These are phyloP conservation scores for Termitomyces sp. DNA, from an alignment of 768 basidiomycete genomes.

Conservation along the genomic window DNA sequence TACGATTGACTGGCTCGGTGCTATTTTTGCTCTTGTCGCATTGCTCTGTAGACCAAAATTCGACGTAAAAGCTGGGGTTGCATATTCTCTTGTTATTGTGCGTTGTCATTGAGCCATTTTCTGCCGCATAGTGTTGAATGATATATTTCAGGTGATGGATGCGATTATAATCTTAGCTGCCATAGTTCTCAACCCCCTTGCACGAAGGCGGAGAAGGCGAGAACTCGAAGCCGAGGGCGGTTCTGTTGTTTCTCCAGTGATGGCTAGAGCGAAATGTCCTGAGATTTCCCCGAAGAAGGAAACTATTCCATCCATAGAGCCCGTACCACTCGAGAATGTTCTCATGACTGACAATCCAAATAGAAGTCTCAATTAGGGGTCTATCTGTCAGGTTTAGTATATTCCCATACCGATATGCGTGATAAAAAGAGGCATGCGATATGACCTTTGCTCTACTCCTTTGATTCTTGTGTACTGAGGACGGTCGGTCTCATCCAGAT, in stretches of 20 bases:
- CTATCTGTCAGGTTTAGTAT: too few relatives aligned
- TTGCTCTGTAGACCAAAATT: slow-evolving; percentile 64
- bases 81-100: slow-evolving; percentile 64
- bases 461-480: too few relatives aligned
- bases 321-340: too few relatives aligned
- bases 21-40: slow-evolving; percentile 66
- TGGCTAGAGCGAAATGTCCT: neutral
- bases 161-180: slow-evolving; percentile 58
- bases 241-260: slow-evolving; percentile 4
- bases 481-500: too few relatives aligned
- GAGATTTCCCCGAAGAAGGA: too few relatives aligned
- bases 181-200: slow-evolving; percentile 62
- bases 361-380: too few relatives aligned
- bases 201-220: slow-evolving; percentile 32
- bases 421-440: too few relatives aligned
- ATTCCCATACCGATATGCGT: too few relatives aligned
- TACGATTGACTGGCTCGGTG: slow-evolving; percentile 65
- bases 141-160: slow-evolving; percentile 50
- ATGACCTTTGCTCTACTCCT: too few relatives aligned
- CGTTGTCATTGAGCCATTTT: slow-evolving; percentile 17
- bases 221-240: slow-evolving; percentile 12
- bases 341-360: too few relatives aligned
- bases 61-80: slow-evolving; percentile 59
- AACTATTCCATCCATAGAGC: too few relatives aligned
- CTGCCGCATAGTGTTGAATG: neutral